phyloP scores from a whole-genome alignment of 1,284 basidiomycete genomes.

The Pseudozyma thailandica region DNA sequence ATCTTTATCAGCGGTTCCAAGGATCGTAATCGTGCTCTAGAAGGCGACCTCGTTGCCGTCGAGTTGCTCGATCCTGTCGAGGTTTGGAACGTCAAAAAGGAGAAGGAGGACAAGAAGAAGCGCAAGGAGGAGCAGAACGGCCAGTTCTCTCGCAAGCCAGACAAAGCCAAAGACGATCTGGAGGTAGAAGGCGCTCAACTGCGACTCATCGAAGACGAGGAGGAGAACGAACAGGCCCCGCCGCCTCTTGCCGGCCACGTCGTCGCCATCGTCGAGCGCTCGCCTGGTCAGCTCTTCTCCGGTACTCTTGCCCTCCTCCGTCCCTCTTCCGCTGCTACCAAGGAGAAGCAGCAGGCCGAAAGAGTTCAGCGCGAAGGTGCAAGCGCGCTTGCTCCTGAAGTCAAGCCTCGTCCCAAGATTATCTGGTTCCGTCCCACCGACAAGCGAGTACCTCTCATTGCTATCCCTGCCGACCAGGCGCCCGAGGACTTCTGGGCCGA shows the following conservation, averaged over 20 bases:
- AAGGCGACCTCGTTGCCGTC: conserved; percentile 98
- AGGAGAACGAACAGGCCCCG: conserved; percentile 79
- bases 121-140: conserved; percentile 97
- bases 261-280: conserved; percentile 96
- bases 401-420: conserved; percentile 84
- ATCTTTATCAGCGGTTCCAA: conserved; percentile 92
- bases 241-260: conserved; percentile 83
- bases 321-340: conserved; percentile 96
- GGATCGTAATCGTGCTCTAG: conserved; percentile 96
- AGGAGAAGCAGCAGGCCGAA: conserved; percentile 99
- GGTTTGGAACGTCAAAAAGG: conserved; percentile 99
- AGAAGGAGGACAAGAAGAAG: conserved; percentile 92
- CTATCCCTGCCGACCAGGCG: conserved; percentile 95
- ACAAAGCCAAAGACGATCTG: conserved; percentile 99
- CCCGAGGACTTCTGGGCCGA: conserved; percentile 95
- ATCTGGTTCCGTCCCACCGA: conserved; percentile 99
- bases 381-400: conserved; percentile 79
- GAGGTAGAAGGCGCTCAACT: conserved; percentile 98
- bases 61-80: conserved; percentile 85
- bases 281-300: conserved; percentile 98
- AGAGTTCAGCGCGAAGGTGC: conserved; percentile 89
- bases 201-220: conserved; percentile 93
- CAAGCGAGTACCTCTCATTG: conserved; percentile 98
- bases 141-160: conserved; percentile 81
- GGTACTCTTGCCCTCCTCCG: conserved; percentile 94